Conservation (phyloP, 129 eudicot genomes). For the Flaveria trinervia region DNA sequence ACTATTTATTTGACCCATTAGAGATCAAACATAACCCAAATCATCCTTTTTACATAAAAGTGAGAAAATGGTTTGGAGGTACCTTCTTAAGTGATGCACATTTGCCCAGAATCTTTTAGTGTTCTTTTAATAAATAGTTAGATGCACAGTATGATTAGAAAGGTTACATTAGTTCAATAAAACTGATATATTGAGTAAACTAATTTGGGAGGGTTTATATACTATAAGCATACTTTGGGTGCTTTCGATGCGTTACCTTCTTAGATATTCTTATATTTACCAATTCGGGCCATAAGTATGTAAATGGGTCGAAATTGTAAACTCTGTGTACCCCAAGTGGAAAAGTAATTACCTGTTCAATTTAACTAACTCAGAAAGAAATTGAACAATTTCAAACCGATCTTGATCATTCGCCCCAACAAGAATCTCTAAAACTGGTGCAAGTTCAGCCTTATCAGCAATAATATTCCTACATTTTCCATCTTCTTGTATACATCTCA, state of each 20-base stretch:
- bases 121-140: not conserved
- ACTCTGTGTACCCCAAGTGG: not conserved
- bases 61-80: not conserved
- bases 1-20: not conserved
- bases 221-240: not conserved
- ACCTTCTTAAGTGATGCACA: not conserved
- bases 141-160: not conserved
- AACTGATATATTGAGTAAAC: not conserved
- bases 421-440: slow-evolving; percentile 60
- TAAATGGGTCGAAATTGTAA: not conserved
- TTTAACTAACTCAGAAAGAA: slow-evolving; percentile 72
- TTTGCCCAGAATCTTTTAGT: not conserved
- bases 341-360: slow-evolving; percentile 57
- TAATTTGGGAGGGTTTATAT: not conserved
- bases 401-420: slow-evolving; percentile 48
- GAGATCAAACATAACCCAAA: not conserved
- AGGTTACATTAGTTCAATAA: not conserved
- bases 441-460: slow-evolving; percentile 73
- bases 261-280: not conserved
- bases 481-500: slow-evolving; percentile 70
- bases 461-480: slow-evolving; percentile 69
- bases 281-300: not conserved
- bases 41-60: not conserved
- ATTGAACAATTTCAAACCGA: slow-evolving; percentile 63
- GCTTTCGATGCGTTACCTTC: not conserved